A percentile compares a stretch with the other conserved stretches of the same genome.
Conservation (phyloP, 1,284 basidiomycete species). For the Hemileia vastatrix region DNA sequence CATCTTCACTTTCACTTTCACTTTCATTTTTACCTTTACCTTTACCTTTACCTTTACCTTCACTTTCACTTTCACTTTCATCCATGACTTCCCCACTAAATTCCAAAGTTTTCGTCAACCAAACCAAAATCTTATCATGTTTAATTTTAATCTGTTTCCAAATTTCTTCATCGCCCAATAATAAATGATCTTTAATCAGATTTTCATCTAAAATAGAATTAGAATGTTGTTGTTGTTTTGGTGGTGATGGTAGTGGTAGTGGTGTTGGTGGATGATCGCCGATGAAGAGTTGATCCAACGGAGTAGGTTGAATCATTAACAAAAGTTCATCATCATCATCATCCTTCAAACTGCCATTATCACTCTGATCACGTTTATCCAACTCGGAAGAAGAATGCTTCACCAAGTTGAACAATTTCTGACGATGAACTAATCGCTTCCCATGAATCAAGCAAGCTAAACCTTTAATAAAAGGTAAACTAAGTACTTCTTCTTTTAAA, state of each 20-base stretch:
- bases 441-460: background rate
- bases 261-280: too few species aligned
- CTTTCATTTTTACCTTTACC: too few species aligned
- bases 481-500: background rate
- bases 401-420: too few species aligned
- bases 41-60: background rate
- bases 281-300: background rate
- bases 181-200: too few species aligned
- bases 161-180: background rate
- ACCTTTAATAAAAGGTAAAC: background rate
- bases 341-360: too few species aligned
- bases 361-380: too few species aligned
- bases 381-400: too few species aligned
- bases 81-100: background rate
- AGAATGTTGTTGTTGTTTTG: background rate
- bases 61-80: background rate
- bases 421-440: background rate
- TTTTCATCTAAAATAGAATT: background rate
- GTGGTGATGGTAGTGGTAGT: background rate
- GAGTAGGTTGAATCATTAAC: too few species aligned
- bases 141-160: background rate
- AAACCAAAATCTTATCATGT: background rate
- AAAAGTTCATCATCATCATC: too few species aligned
- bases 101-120: too few species aligned
- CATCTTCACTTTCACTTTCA: too few species aligned